Evolutionary conservation across 306 rosid species (phyloP), one percentile per base, ranked within the genome.

Genomic region (Chamaecrista fasciculata): DNA sequence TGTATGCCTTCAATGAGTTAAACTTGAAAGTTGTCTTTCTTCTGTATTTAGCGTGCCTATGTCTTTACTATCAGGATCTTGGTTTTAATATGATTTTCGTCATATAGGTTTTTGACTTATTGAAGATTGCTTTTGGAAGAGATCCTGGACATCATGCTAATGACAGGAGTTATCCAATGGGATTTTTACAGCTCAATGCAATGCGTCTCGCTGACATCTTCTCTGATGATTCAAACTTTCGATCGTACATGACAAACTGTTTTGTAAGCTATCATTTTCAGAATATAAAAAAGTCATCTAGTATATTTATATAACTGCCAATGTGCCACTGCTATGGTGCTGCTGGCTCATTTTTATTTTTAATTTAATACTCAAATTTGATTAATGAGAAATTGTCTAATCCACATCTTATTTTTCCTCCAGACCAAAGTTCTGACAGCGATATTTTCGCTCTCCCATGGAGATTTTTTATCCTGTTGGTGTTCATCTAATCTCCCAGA

Each of bases 201-300:
- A 84, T 89, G 96, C 96, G 96, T 62, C 82, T 89, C 43, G 86
- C 86, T 71, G 96, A 86, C 71, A 79, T 86, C 63, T 81, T 86
- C 73, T 89, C 96, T 12, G 96, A 89, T 70, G 96, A 89, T 79
- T 89, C 96, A 70, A 84, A 89, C 48, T 86, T 89, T 21, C 85
- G 90, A 66, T 84, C 92, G 43, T 84, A 78, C 80, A 84, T 86
- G 75, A 89, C 85, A 56, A 51, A 47, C 50, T 70, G 82, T 76
- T 86, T 84, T 76, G 96, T 89, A 86, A 80, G 96, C 67, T 52
- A 62, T 55, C 66, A 23, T 48, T 46, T n/a, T 49, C 75, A 56
- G 59, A 62, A 47, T 74, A 39, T 66, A 37, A 33, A 51, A 51
- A 11, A 71, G 61, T n/a, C 40, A 6, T 16, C 49, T 56, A 52